Evolutionary conservation across 495 filamentous ascomycete species (phyloP), one percentile per base, ranked within the genome.

Genomic region (Trichoderma parareesei): DNA sequence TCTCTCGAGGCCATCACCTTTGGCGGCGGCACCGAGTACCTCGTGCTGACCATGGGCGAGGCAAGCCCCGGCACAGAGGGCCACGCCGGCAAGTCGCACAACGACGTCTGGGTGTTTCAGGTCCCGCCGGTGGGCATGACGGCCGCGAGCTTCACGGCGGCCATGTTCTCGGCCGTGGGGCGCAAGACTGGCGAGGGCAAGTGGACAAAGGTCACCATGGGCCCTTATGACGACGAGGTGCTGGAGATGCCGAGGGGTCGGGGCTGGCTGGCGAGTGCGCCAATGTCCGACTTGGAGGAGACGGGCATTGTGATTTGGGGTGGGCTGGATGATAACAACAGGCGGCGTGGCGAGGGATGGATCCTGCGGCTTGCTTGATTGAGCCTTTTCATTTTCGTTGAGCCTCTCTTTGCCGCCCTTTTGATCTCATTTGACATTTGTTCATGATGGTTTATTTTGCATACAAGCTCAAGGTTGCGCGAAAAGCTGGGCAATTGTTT

Each of bases 31-130:
- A 77, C 82, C 42, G 73, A 82, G 61, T 86, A 79, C 63, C 73
- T 94, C 5, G 72, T 92, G 1, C 83, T 90, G 0, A 67, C 89
- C 41, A 83, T 91, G 60, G 90, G 90, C 7, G 88, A 92, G 75
- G 73, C 74, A 4, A 81, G 86, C 69, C 84, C 86, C 1, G 86
- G 82, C 69, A 72, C 74, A 8, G 72, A 83, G 38, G 88, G 87
- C 0, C 86, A 91, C 67, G 86, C 87, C 0, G 89, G 89, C 1
- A 85, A 81, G 68, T 90, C 90, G 79, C 78, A 84, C 68, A 73
- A 77, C 18, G 90, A 93, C 74, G 81, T 90, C 2, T 94, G 90
- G 91, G 81, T 78, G 0, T 94, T 88, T 71, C 83, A 90, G 69
- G 76, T 90, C 42, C 76, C 77, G 14, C 73, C 75, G 7, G 74